Conservation (phyloP, 768 basidiomycete genomes). For the Coprinopsis cinerea region DNA sequence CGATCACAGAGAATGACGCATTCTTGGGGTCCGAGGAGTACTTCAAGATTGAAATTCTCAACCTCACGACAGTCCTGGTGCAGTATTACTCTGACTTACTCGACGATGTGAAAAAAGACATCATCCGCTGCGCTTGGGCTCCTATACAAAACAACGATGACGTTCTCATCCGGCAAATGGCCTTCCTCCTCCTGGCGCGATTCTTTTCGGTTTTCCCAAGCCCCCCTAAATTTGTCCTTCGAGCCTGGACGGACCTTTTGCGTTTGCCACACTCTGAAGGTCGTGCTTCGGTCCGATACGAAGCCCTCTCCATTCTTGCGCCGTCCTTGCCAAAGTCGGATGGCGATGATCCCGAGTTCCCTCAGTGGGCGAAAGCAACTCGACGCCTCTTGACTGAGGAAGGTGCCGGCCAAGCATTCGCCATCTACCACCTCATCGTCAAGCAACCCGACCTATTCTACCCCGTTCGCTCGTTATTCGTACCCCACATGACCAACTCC, state of each 20-base stretch:
- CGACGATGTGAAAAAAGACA: slow-evolving; percentile 79
- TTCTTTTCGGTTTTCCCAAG: slow-evolving; percentile 89
- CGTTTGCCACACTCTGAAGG: slow-evolving; percentile 71
- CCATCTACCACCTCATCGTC: slow-evolving; percentile 89
- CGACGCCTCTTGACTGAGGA: slow-evolving; percentile 87
- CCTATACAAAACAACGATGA: slow-evolving; percentile 77
- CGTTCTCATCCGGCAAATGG: slow-evolving; percentile 86
- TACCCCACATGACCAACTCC: slow-evolving; percentile 89
- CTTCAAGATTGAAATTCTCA: slow-evolving; percentile 86
- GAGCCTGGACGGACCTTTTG: slow-evolving; percentile 87
- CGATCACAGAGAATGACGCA: slow-evolving; percentile 49
- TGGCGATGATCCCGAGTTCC: slow-evolving; percentile 51
- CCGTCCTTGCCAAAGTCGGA: slow-evolving; percentile 70
- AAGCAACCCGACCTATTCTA: slow-evolving; percentile 90
- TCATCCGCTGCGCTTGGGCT: slow-evolving; percentile 91
- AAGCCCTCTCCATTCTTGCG: slow-evolving; percentile 81
- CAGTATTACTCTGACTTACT: slow-evolving; percentile 79
- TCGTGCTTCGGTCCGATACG: slow-evolving; percentile 69
- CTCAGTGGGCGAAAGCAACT: slow-evolving; percentile 82
- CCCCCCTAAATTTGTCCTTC: slow-evolving; percentile 85
- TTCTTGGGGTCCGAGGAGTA: slow-evolving; percentile 69
- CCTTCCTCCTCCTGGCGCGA: slow-evolving; percentile 83
- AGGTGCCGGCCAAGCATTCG: slow-evolving; percentile 61
- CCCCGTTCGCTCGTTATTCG: slow-evolving; percentile 86
- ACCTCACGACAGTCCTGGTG: slow-evolving; percentile 84